Evolutionary conservation across 1,284 basidiomycete genomes (phyloP).

Genomic region (Acaromyces ingoldii): DNA sequence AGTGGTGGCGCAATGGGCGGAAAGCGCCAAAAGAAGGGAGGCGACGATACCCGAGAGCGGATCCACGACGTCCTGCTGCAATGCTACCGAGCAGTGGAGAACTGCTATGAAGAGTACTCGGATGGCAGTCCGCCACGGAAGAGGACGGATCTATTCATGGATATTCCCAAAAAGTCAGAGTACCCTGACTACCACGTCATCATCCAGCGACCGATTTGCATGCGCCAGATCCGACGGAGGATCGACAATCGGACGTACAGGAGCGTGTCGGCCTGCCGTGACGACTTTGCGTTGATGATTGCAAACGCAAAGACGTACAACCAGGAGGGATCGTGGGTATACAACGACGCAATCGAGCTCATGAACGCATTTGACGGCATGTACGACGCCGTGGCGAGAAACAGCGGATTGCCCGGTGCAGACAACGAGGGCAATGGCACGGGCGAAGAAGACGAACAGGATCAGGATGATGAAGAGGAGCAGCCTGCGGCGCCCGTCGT

Average conservation of each 20-base stretch:
- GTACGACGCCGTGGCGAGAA: conserved; percentile 31
- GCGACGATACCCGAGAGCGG: conserved; percentile 51
- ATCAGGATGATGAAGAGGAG: neutral
- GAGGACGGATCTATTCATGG: conserved; percentile 49
- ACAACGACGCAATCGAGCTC: conserved; percentile 66
- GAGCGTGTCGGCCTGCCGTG: conserved; percentile 66
- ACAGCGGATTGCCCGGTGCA: conserved; percentile 30
- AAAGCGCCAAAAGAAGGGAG: conserved; percentile 70
- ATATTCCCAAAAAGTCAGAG: conserved; percentile 58
- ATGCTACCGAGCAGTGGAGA: conserved; percentile 71
- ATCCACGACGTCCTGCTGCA: conserved; percentile 81
- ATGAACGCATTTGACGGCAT: conserved; percentile 42
- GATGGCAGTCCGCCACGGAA: conserved; percentile 51
- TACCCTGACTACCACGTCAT: conserved; percentile 86
- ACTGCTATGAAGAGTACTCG: conserved; percentile 63
- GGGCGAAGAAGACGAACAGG: conserved; percentile 2
- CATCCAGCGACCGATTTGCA: conserved; percentile 71
- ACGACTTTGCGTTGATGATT: conserved; percentile 85
- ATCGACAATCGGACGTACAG: conserved; percentile 71
- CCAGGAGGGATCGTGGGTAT: conserved; percentile 75
- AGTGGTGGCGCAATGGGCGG: conserved; percentile 47
- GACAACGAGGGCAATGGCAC: neutral
- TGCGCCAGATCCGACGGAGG: conserved; percentile 80
- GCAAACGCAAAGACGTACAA: conserved; percentile 68
- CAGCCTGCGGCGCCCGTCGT: neutral